A percentile compares a stretch with the other conserved stretches of the same genome.
phyloP scores from a whole-genome alignment of 768 basidiomycete genomes.

The Amanita thiersii region DNA sequence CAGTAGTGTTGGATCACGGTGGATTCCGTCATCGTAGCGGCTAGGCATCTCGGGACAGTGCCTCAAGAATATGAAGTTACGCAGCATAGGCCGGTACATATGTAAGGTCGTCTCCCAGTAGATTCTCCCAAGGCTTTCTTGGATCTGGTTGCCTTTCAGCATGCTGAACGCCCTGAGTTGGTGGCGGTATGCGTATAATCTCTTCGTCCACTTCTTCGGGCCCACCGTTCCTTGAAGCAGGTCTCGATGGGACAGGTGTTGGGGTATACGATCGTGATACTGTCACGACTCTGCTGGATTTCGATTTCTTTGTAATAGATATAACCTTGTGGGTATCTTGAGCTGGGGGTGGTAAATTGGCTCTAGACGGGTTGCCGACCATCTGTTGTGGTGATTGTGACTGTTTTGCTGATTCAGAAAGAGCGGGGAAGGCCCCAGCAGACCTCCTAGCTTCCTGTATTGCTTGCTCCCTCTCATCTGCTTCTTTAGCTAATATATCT shows the following conservation, averaged over 20 bases:
- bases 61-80: no score
- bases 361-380: slow-evolving; percentile 1
- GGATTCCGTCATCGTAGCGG: no score
- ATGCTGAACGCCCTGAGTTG: slow-evolving; percentile 26
- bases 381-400: slow-evolving; percentile 1
- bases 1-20: no score
- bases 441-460: slow-evolving; percentile 40
- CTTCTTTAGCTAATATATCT: slow-evolving; percentile 37
- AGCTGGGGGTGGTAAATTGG: slow-evolving; percentile 16
- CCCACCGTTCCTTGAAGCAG: slow-evolving; percentile 19
- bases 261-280: slow-evolving; percentile 46
- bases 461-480: slow-evolving; percentile 35
- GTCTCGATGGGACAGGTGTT: slow-evolving; percentile 26
- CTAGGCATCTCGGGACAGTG: no score
- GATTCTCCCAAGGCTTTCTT: slow-evolving; percentile 36
- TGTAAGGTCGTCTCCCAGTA: slow-evolving; percentile 20
- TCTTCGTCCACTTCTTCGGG: slow-evolving; percentile 18
- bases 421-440: slow-evolving; percentile 55
- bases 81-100: slow-evolving; percentile 29
- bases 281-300: slow-evolving; percentile 40
- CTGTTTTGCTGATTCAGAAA: slow-evolving; percentile 19
- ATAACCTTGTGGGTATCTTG: slow-evolving; percentile 47
- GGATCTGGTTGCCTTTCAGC: slow-evolving; percentile 20
- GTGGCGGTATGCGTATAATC: slow-evolving; percentile 30
- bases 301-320: slow-evolving; percentile 31